These are phyloP conservation scores for Claviceps spartinae DNA, from an alignment of 2,329 filamentous ascomycete genomes.

Conservation along the genomic window DNA sequence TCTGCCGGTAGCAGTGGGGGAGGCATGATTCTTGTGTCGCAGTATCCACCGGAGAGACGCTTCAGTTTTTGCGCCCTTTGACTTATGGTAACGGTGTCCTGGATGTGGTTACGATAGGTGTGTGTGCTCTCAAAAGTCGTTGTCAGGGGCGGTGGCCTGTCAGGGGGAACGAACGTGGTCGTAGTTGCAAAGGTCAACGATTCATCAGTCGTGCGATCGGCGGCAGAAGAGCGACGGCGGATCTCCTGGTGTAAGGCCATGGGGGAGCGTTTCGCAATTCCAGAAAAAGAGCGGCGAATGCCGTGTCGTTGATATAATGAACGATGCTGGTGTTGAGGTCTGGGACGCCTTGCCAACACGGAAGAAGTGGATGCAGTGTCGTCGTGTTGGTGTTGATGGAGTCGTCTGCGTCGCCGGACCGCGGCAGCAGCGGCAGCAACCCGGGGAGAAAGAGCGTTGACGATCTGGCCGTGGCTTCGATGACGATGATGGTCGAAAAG, in stretches of 20 bases:
- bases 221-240: conserved; percentile 26
- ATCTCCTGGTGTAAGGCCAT: conserved; percentile 26
- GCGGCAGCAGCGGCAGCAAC: conserved; percentile 27
- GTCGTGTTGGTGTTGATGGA: neutral
- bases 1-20: conserved; percentile 24
- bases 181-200: conserved; percentile 11
- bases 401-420: conserved; percentile 23
- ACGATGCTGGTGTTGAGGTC: conserved; percentile 6
- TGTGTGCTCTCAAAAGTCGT: conserved; percentile 1
- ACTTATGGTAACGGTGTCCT: neutral
- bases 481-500: conserved; percentile 31
- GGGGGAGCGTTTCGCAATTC: conserved; percentile 13
- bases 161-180: conserved; percentile 11
- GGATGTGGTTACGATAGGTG: neutral
- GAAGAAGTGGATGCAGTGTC: neutral
- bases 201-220: conserved; percentile 20
- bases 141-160: conserved; percentile 2
- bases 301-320: conserved; percentile 9
- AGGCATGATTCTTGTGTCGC: conserved; percentile 15
- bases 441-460: conserved; percentile 30
- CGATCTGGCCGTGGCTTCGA: conserved; percentile 23
- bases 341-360: conserved; percentile 17
- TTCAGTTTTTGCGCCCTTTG: neutral
- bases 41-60: neutral
- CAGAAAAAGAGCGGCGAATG: conserved; percentile 7